phyloP scores from a whole-genome alignment of 2,329 filamentous ascomycete species.

The Aspergillus costaricaensis region DNA sequence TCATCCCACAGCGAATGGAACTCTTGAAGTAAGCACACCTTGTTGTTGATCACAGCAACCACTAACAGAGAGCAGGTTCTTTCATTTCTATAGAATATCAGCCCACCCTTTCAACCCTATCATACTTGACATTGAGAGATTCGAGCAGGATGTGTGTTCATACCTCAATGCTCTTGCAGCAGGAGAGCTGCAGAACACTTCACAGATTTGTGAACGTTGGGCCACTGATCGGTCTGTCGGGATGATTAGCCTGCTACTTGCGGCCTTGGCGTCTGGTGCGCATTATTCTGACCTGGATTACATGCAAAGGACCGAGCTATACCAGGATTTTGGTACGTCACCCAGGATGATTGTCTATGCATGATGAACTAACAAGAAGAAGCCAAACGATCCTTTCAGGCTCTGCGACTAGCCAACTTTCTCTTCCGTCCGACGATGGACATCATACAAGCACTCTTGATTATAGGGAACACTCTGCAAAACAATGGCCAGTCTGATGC shows the following conservation, averaged over 20 bases:
- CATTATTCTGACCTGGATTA: slow-evolving; percentile 35
- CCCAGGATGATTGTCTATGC: too few species aligned
- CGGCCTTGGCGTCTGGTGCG: slow-evolving; percentile 32
- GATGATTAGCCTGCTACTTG: slow-evolving; percentile 32
- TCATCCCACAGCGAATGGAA: slow-evolving; percentile 28
- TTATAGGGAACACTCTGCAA: slow-evolving; percentile 54
- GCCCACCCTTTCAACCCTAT: slow-evolving; percentile 37
- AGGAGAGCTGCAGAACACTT: slow-evolving; percentile 24
- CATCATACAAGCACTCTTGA: slow-evolving; percentile 57
- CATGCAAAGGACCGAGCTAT: slow-evolving; percentile 26
- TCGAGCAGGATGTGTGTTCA: slow-evolving; percentile 33
- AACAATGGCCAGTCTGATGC: slow-evolving; percentile 37
- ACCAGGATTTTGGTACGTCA: slow-evolving; percentile 30
- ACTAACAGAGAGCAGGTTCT: slow-evolving; percentile 25
- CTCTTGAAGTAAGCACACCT: slow-evolving; percentile 27
- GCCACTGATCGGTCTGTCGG: slow-evolving; percentile 28
- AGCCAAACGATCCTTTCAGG: slow-evolving; percentile 46
- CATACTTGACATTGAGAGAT: slow-evolving; percentile 31
- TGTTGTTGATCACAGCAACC: too few species aligned
- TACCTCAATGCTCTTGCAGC: slow-evolving; percentile 30
- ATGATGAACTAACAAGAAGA: not conserved
- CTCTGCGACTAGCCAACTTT: slow-evolving; percentile 60
- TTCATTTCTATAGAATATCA: slow-evolving; percentile 32
- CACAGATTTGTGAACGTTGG: slow-evolving; percentile 27
- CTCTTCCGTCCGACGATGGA: slow-evolving; percentile 58